A percentile compares a stretch with the other conserved stretches of the same genome.
Conservation (phyloP, 2,329 filamentous ascomycete species). For the Penicillium aurantiogriseum region DNA sequence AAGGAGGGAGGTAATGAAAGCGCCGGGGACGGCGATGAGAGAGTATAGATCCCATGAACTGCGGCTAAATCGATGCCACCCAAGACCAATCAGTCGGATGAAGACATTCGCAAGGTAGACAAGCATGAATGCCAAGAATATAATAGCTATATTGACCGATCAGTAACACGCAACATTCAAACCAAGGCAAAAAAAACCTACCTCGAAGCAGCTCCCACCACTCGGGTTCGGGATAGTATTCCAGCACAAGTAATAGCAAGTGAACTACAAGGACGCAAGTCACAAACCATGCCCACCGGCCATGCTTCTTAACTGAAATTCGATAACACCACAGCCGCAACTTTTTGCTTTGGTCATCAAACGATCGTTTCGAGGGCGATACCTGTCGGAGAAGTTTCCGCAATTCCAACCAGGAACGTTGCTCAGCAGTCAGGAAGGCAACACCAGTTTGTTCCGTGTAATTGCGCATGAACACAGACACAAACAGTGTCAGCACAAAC, state of each 20-base stretch:
- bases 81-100: slow-evolving; percentile 81
- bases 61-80: slow-evolving; percentile 85
- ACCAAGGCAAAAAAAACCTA: slow-evolving; percentile 27
- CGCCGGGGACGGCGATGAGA: slow-evolving; percentile 72
- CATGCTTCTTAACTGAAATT: slow-evolving; percentile 87
- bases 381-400: slow-evolving; percentile 90
- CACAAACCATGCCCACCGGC: slow-evolving; percentile 82
- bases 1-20: slow-evolving; percentile 78
- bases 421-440: slow-evolving; percentile 90
- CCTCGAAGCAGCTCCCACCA: slow-evolving; percentile 69
- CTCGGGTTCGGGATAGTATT: slow-evolving; percentile 73
- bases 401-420: slow-evolving; percentile 93
- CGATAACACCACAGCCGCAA: slow-evolving; percentile 96
- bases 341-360: slow-evolving; percentile 69
- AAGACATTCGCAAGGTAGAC: slow-evolving; percentile 80
- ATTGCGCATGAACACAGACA: slow-evolving; percentile 99
- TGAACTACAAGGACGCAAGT: slow-evolving; percentile 79
- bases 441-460: slow-evolving; percentile 99
- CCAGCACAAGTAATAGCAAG: slow-evolving; percentile 75
- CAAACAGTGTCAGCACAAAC: slow-evolving; percentile 94
- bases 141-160: slow-evolving; percentile 50
- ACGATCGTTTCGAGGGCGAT: slow-evolving; percentile 88
- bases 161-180: slow-evolving; percentile 20
- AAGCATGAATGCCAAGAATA: slow-evolving; percentile 79
- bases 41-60: slow-evolving; percentile 97